Evolutionary conservation across 139 green algal genomes (phyloP).

Genomic region (Tetraselmis striata): DNA sequence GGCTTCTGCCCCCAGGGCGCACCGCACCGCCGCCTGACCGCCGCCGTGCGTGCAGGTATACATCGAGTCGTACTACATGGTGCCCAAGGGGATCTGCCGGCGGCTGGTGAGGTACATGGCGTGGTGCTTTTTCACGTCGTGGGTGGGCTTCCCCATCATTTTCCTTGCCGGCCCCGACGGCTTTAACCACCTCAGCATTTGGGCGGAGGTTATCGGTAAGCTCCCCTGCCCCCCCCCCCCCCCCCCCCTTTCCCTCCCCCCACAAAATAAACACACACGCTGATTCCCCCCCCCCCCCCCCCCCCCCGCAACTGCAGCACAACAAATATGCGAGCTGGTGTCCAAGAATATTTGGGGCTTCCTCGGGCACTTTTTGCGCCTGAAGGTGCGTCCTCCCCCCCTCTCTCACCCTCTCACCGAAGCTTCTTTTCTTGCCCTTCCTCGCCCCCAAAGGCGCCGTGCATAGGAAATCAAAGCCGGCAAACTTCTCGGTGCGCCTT

Average conservation of each 20-base stretch:
- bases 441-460: too few relatives aligned
- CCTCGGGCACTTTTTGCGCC: slow-evolving; percentile 36
- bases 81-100: slow-evolving; percentile 47
- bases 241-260: background rate
- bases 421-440: too few relatives aligned
- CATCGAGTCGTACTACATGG: slow-evolving; percentile 45
- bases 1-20: too few relatives aligned
- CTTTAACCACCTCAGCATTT: background rate
- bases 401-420: too few relatives aligned
- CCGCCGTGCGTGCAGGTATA: slow-evolving; percentile 27
- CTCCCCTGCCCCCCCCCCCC: too few relatives aligned
- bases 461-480: too few relatives aligned
- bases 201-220: background rate
- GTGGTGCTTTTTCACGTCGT: slow-evolving; percentile 39
- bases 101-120: slow-evolving; percentile 37
- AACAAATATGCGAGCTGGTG: slow-evolving; percentile 36
- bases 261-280: too few relatives aligned
- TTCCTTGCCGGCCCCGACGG: slow-evolving; percentile 24
- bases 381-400: slow-evolving; percentile 27
- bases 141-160: slow-evolving; percentile 38
- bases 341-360: slow-evolving; percentile 56
- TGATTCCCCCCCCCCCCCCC: too few relatives aligned
- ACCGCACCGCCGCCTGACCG: too few relatives aligned
- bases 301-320: slow-evolving; percentile 6
- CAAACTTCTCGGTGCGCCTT: too few relatives aligned